These are phyloP conservation scores for Cryptosporidium tyzzeri DNA, from an alignment of 169 alveolate genomes.

Conservation along the genomic window DNA sequence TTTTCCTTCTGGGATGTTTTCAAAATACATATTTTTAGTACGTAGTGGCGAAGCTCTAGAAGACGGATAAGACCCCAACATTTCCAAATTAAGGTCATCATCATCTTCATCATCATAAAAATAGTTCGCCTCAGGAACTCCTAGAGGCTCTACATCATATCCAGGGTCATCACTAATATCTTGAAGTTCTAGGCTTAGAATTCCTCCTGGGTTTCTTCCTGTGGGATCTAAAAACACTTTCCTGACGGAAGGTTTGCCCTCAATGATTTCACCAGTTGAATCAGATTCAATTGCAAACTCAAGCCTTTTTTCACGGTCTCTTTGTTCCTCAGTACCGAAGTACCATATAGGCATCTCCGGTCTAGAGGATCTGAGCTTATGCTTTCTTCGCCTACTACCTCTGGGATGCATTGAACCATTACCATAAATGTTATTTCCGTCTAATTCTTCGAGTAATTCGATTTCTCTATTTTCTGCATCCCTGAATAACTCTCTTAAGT, in stretches of 20 bases:
- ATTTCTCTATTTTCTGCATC: conserved; percentile 66
- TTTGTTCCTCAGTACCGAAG: conserved; percentile 66
- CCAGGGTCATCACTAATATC: conserved; percentile 30
- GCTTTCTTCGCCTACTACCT: conserved; percentile 2
- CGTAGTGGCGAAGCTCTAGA: conserved; percentile 4
- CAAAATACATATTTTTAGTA: background rate
- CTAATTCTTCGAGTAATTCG: conserved; percentile 31
- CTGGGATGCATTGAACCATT: background rate
- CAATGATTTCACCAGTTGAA: conserved; percentile 23
- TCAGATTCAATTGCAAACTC: conserved; percentile 58
- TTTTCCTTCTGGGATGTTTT: background rate
- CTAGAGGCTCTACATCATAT: conserved; percentile 18
- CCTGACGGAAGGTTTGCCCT: conserved; percentile 1
- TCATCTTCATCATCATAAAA: conserved; percentile 32
- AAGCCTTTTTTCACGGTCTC: conserved; percentile 49
- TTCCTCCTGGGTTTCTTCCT: conserved; percentile 11
- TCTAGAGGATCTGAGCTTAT: conserved; percentile 5
- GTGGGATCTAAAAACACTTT: conserved; percentile 41
- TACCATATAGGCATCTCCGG: conserved; percentile 70
- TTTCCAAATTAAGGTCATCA: conserved; percentile 42
- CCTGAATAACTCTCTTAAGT: conserved; percentile 49
- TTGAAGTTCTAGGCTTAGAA: conserved; percentile 24
- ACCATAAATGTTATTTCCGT: background rate
- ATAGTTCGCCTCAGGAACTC: background rate
- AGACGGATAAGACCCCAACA: conserved; percentile 39